phyloP scores from a whole-genome alignment of 495 filamentous ascomycete species.

The Penicillium paradoxum region DNA sequence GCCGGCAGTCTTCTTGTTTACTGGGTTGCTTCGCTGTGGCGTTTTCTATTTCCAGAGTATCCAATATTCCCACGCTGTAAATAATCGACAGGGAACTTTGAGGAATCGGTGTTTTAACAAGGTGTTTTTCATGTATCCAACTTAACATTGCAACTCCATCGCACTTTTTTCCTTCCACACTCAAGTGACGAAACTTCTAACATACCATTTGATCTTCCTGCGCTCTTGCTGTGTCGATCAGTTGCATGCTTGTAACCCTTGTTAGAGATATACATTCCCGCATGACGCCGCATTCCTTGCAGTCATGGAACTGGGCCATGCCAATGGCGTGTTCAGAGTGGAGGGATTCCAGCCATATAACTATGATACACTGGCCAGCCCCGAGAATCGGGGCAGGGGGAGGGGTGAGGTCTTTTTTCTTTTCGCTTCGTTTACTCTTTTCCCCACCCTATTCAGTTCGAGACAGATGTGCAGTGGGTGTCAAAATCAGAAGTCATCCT shows the following conservation, averaged over 20 bases:
- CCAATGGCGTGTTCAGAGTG: neutral
- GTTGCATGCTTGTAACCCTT: slow-evolving; percentile 11
- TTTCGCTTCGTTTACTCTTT: neutral
- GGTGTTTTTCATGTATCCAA: slow-evolving; percentile 26
- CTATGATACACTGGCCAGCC: neutral
- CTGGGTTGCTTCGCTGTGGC: neutral
- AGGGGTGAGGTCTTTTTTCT: no score
- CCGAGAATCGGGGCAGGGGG: neutral
- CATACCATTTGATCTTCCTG: slow-evolving; percentile 6
- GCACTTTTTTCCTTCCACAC: slow-evolving; percentile 24
- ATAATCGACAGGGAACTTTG: slow-evolving; percentile 16
- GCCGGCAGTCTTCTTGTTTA: slow-evolving; percentile 2
- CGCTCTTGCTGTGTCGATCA: slow-evolving; percentile 1
- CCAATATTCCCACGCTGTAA: slow-evolving; percentile 13
- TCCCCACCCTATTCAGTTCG: neutral
- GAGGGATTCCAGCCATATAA: slow-evolving; percentile 8
- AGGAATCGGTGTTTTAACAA: slow-evolving; percentile 19
- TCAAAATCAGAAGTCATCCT: slow-evolving; percentile 11
- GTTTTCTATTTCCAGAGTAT: slow-evolving; percentile 6
- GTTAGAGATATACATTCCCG: slow-evolving; percentile 18
- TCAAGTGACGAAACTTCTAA: neutral
- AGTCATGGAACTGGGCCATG: slow-evolving; percentile 12
- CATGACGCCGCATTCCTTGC: slow-evolving; percentile 24
- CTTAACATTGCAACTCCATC: slow-evolving; percentile 16
- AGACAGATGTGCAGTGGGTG: slow-evolving; percentile 8